Base-by-base conservation (phyloP, 202 grass and related monocot species). In the Setaria viridis region DNA sequence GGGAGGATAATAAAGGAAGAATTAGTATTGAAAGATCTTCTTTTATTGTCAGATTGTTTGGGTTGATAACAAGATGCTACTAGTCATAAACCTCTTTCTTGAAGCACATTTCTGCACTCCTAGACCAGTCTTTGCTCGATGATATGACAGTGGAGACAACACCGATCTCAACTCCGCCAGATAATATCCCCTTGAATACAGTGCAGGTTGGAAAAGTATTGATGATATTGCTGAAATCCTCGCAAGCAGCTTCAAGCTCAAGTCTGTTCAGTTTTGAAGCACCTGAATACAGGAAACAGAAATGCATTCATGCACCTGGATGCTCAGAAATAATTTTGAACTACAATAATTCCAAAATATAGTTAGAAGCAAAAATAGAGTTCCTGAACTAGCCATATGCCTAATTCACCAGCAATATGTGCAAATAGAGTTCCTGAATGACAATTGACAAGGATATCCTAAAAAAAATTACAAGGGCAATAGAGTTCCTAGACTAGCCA, bases 161-260 rank as follows among this genome's bases (percentile, higher is more conserved):
- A 63, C 83, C 86, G 43, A 97, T 94, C 80, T 97, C 94, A 20
- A 85, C 82, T 62, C 92, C 91, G 6, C 75, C 70, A 72, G 94
- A 97, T 55, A 97, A 88, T 76, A 90, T 97, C 62, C 94, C 94
- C 87, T 97, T 97, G 92, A 89, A 97, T 37, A 92, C 79, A 9
- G 89, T 94, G 84, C 85, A 97, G 62, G 50, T 75, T 39, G 89
- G 88, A 82, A 48, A 91, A 89, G 85, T 76, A 67, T 90, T 94
- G 78, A 91, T 90, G 57, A 97, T 97, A 81, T 97, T 97, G 84
- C 94, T 94, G 88, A 97, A 97, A 82, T 89, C 92, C 77, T 97
- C 94, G 64, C 94, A 97, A 72, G 94, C 94, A 19, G 87, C 82
- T 67, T 94, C 88, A 29, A 97, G 80, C 83, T 97, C 94, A 78